Conservation (phyloP, 371 early-diverging fungal species). For the Mortierella sp. region DNA sequence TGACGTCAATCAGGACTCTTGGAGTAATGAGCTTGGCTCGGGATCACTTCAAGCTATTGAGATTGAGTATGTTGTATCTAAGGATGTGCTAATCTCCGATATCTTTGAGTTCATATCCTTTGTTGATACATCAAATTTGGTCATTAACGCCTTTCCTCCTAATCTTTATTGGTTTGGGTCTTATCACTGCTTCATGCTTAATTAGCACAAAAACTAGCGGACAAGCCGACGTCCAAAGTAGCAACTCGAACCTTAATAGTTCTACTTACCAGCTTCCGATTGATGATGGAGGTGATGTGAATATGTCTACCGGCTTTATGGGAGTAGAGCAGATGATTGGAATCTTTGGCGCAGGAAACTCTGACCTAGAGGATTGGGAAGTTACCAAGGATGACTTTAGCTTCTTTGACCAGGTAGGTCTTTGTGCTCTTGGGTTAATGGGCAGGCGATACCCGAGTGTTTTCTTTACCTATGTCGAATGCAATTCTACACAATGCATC, state of each 20-base stretch:
- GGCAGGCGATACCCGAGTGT: too few species aligned
- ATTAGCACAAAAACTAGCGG: background rate
- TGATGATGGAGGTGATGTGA: conserved; percentile 25
- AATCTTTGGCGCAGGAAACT: conserved; percentile 30
- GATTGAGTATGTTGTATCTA: too few species aligned
- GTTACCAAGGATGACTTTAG: conserved; percentile 47
- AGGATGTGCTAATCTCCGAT: too few species aligned
- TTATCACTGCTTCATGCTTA: too few species aligned
- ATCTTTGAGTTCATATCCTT: too few species aligned
- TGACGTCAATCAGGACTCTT: conserved; percentile 4
- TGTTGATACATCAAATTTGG: too few species aligned
- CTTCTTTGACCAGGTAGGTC: conserved; percentile 44
- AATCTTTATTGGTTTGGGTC: too few species aligned
- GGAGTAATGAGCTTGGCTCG: conserved; percentile 16
- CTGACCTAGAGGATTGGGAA: conserved; percentile 37
- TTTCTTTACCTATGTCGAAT: background rate
- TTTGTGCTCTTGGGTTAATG: background rate
- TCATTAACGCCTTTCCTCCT: too few species aligned
- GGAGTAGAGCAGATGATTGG: conserved; percentile 41
- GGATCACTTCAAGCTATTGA: conserved; percentile 22
- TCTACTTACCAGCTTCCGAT: conserved; percentile 31
- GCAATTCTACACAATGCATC: too few species aligned
- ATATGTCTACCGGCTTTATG: conserved; percentile 26
- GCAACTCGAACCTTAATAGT: conserved; percentile 12
- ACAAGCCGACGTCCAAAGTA: conserved; percentile 19